Evolutionary conservation across 495 filamentous ascomycete genomes (phyloP).

Genomic region (Parathielavia appendiculata): DNA sequence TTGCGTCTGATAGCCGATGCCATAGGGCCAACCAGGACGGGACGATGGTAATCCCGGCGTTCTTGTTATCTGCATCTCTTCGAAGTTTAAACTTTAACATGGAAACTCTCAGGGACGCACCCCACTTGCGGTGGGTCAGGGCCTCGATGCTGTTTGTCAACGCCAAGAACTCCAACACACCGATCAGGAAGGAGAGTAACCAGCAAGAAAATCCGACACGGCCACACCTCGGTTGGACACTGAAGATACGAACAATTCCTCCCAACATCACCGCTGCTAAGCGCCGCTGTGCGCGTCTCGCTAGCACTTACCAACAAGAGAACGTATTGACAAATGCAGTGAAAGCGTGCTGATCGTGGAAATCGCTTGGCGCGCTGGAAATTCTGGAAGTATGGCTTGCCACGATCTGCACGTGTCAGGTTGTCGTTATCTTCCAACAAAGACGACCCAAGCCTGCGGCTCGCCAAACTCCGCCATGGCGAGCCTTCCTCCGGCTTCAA

Average conservation of each 20-base stretch:
- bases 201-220: neutral
- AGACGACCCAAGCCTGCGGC: neutral
- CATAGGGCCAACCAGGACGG: no score
- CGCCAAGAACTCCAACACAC: conserved; percentile 8
- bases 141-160: conserved; percentile 5
- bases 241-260: neutral
- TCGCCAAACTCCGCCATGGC: neutral
- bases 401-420: neutral
- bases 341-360: neutral
- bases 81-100: neutral
- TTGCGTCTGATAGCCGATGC: no score
- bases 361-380: neutral
- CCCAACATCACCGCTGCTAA: neutral
- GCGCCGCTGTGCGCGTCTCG: neutral
- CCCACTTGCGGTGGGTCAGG: neutral
- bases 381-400: neutral
- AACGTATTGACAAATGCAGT: no score
- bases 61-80: neutral
- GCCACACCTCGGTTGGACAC: neutral
- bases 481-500: neutral
- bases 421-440: neutral
- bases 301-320: no score
- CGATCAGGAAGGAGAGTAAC: conserved; percentile 10
- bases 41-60: no score
- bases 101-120: neutral